Evolutionary conservation across 345 rosid species (phyloP).

Genomic region (Euphorbia lathyris): DNA sequence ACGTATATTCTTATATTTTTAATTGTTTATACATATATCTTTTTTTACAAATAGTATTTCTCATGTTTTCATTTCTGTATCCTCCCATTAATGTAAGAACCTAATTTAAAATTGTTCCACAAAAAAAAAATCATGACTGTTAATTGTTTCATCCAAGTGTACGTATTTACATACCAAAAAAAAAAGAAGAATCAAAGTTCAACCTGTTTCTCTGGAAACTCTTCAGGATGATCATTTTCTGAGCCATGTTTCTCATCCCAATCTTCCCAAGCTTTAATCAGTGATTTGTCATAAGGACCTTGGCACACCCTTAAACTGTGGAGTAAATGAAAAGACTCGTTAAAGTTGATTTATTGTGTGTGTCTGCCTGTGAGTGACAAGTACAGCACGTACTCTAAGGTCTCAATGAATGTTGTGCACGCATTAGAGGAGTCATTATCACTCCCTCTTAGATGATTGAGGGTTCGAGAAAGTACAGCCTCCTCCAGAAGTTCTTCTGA

Average conservation of each 20-base stretch:
- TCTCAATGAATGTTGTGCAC: constrained; percentile 65
- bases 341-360: constrained; percentile 2
- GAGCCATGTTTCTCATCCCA: constrained; percentile 84
- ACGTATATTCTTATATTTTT: no score
- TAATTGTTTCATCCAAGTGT: neutral
- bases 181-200: neutral
- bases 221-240: constrained; percentile 88
- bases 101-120: neutral
- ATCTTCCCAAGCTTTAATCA: constrained; percentile 85
- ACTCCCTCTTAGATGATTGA: constrained; percentile 53
- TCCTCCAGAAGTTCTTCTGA: constrained; percentile 95
- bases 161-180: neutral
- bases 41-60: no score
- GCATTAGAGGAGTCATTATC: constrained; percentile 40
- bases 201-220: constrained; percentile 73
- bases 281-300: constrained; percentile 67
- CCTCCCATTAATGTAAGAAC: no score
- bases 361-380: neutral
- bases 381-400: constrained; percentile 64
- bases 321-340: constrained; percentile 14
- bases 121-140: no score
- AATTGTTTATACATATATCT: no score
- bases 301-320: constrained; percentile 77
- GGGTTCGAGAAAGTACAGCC: constrained; percentile 75
- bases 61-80: no score